These are phyloP conservation scores for Lactifluus pinguis DNA, from an alignment of 768 basidiomycete species.

Conservation along the genomic window DNA sequence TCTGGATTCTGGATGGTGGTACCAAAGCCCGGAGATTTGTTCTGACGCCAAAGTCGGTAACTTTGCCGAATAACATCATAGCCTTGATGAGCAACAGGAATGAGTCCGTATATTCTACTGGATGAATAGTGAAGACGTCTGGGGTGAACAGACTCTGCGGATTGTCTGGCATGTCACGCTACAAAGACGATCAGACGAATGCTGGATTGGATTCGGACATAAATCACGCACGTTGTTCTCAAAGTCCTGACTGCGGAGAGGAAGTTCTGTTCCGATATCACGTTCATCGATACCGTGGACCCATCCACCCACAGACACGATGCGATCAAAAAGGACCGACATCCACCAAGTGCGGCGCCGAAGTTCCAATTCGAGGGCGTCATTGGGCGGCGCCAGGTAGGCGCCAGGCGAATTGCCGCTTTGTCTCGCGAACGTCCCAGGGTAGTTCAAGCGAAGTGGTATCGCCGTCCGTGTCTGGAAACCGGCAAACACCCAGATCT, in stretches of 20 bases:
- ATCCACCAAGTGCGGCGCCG: constrained; percentile 87
- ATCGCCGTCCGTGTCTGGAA: constrained; percentile 78
- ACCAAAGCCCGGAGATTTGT: constrained; percentile 59
- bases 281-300: constrained; percentile 77
- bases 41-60: constrained; percentile 80
- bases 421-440: constrained; percentile 70
- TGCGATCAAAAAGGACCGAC: constrained; percentile 80
- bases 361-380: constrained; percentile 65
- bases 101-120: constrained; percentile 71
- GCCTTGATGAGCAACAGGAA: constrained; percentile 76
- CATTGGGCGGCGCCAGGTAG: constrained; percentile 73
- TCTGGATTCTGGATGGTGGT: constrained; percentile 60
- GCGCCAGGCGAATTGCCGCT: constrained; percentile 62
- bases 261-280: constrained; percentile 78
- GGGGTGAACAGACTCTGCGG: constrained; percentile 61
- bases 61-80: constrained; percentile 75
- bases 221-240: constrained; percentile 50
- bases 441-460: constrained; percentile 76
- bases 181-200: constrained; percentile 12
- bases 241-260: constrained; percentile 66
- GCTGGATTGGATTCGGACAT: background rate
- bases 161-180: constrained; percentile 59
- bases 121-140: constrained; percentile 62
- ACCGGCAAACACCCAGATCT: constrained; percentile 85
- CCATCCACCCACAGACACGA: constrained; percentile 65